Conservation (phyloP, 2,329 filamentous ascomycete species). For the Neofusicoccum parvum region DNA sequence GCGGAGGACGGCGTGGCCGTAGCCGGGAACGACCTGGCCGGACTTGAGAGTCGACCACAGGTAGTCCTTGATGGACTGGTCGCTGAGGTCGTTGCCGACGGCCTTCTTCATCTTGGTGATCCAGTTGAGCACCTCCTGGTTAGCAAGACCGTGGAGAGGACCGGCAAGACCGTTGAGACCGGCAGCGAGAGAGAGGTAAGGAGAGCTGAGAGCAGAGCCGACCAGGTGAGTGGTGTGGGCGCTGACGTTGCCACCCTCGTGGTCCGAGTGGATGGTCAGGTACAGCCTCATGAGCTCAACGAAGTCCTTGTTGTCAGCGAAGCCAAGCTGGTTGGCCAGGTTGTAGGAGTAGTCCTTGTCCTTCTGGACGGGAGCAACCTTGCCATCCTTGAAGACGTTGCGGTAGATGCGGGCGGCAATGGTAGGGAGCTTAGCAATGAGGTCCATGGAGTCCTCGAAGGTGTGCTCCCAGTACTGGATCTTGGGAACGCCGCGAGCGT, state of each 20-base stretch:
- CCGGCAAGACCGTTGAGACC: conserved; percentile 98
- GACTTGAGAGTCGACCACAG: conserved; percentile 96
- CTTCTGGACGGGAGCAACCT: conserved; percentile 93
- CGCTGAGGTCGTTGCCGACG: conserved; percentile 91
- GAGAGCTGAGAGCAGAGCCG: conserved; percentile 92
- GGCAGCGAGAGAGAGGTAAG: conserved; percentile 93
- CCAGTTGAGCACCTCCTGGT: conserved; percentile 99
- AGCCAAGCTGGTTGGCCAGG: conserved; percentile 99
- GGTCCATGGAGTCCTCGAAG: conserved; percentile 99
- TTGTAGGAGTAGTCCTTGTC: conserved; percentile 99
- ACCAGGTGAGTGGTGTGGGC: conserved; percentile 99
- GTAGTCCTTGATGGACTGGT: conserved; percentile 97
- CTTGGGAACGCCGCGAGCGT: conserved; percentile 99
- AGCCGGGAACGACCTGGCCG: conserved; percentile 95
- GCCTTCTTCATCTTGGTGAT: conserved; percentile 98
- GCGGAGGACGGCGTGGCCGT: conserved; percentile 97
- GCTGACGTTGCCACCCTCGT: conserved; percentile 98
- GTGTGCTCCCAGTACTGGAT: conserved; percentile 99
- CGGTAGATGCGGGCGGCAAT: conserved; percentile 99
- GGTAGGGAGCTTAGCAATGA: conserved; percentile 98
- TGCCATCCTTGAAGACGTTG: conserved; percentile 99
- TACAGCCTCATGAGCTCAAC: conserved; percentile 98
- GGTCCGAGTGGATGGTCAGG: conserved; percentile 99
- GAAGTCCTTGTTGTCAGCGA: conserved; percentile 92
- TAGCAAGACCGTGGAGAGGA: conserved; percentile 97